Conservation (phyloP, 2,329 filamentous ascomycete species). For the Chaetomium globosum region DNA sequence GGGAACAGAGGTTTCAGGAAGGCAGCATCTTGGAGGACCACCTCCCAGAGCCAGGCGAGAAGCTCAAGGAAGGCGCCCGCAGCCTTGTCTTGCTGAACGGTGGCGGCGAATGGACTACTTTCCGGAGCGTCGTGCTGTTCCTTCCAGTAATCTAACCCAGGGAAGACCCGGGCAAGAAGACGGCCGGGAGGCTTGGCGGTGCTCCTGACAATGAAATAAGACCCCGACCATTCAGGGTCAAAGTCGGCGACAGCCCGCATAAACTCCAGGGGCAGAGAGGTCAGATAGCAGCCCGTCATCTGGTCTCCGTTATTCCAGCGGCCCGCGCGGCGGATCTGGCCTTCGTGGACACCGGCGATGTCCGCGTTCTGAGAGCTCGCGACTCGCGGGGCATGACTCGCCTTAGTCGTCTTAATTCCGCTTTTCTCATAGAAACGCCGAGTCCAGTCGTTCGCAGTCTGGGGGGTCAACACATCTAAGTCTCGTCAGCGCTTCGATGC, state of each 20-base stretch:
- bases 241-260: conserved; percentile 6
- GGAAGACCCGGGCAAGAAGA: background rate
- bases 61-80: conserved; percentile 2
- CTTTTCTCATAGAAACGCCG: too few relatives aligned
- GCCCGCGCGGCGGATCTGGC: too few relatives aligned
- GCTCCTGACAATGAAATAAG: background rate
- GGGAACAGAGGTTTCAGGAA: conserved; percentile 1
- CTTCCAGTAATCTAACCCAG: conserved; percentile 1
- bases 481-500: too few relatives aligned
- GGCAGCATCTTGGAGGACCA: conserved; percentile 1
- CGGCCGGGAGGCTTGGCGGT: background rate
- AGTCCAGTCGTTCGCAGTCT: too few relatives aligned
- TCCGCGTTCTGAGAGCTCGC: too few relatives aligned
- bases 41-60: background rate
- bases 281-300: conserved; percentile 4
- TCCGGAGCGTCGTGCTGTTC: background rate
- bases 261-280: conserved; percentile 3
- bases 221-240: conserved; percentile 2
- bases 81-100: conserved; percentile 6
- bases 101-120: background rate
- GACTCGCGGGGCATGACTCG: too few relatives aligned
- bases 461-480: too few relatives aligned
- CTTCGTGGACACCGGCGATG: too few relatives aligned
- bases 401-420: too few relatives aligned
- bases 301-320: background rate